These are phyloP conservation scores for Benincasa hispida DNA, from an alignment of 306 rosid species.

Conservation along the genomic window DNA sequence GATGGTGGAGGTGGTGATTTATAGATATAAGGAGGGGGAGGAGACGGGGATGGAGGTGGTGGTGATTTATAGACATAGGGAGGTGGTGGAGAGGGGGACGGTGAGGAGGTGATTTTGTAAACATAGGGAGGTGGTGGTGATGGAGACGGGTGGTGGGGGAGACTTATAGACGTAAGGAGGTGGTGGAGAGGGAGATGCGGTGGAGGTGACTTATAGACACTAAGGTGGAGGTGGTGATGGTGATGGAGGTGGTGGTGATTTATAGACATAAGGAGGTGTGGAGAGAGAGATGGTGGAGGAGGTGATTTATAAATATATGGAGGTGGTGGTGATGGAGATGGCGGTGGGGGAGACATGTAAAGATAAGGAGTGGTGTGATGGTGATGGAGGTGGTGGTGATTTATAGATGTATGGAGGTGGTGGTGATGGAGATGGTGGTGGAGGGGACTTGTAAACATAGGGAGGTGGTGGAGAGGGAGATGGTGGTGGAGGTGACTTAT, in stretches of 20 bases:
- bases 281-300: neutral
- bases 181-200: neutral
- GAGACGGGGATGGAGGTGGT: neutral
- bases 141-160: constrained; percentile 3
- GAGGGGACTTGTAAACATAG: neutral
- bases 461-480: constrained; percentile 7
- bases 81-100: constrained; percentile 9
- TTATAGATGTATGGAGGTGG: constrained; percentile 6
- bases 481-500: constrained; percentile 9
- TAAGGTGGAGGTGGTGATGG: neutral
- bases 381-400: constrained; percentile 1
- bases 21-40: constrained; percentile 11
- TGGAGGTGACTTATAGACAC: neutral
- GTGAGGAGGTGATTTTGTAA: neutral
- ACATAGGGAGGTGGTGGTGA: constrained; percentile 2
- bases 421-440: neutral
- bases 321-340: neutral
- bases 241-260: neutral
- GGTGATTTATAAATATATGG: neutral
- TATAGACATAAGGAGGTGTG: neutral
- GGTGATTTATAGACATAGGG: neutral
- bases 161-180: constrained; percentile 9
- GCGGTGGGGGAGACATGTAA: neutral
- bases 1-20: constrained; percentile 14
- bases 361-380: neutral